phyloP scores from a whole-genome alignment of 2,329 filamentous ascomycete genomes.

The Trichoderma asperellum region DNA sequence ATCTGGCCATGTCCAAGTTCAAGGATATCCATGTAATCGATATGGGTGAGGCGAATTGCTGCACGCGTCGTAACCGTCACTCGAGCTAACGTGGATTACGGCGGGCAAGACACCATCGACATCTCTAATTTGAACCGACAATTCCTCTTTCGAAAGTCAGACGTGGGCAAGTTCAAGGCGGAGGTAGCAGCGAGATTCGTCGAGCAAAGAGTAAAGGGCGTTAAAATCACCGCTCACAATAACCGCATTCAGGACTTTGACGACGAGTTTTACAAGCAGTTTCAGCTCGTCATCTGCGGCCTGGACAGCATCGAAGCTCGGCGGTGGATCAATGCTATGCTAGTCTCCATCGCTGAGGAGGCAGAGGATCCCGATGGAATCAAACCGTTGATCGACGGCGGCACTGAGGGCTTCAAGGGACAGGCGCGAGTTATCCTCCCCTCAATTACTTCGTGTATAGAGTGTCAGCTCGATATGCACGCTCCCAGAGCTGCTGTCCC shows the following conservation, averaged over 20 bases:
- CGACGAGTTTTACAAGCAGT: slow-evolving; percentile 95
- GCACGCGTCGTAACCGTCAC: neutral
- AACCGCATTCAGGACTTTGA: slow-evolving; percentile 97
- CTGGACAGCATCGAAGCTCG: slow-evolving; percentile 96
- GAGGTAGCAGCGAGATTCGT: slow-evolving; percentile 92
- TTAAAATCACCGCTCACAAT: slow-evolving; percentile 92
- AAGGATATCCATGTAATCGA: slow-evolving; percentile 98
- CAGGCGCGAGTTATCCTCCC: slow-evolving; percentile 92
- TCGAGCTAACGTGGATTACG: neutral
- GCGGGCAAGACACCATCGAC: slow-evolving; percentile 84
- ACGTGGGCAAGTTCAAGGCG: slow-evolving; percentile 93
- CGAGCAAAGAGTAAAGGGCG: slow-evolving; percentile 83
- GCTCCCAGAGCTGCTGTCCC: slow-evolving; percentile 96
- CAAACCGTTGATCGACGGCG: slow-evolving; percentile 94
- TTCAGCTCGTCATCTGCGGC: slow-evolving; percentile 90
- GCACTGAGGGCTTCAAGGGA: slow-evolving; percentile 98
- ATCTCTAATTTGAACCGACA: slow-evolving; percentile 98
- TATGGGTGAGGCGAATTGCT: slow-evolving; percentile 68
- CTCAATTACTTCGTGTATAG: slow-evolving; percentile 91
- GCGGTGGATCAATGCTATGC: slow-evolving; percentile 96
- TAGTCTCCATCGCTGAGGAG: slow-evolving; percentile 86
- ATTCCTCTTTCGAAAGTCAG: slow-evolving; percentile 88
- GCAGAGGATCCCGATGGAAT: slow-evolving; percentile 76
- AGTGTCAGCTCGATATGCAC: slow-evolving; percentile 98
- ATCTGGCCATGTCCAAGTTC: slow-evolving; percentile 92